phyloP scores from a whole-genome alignment of 768 basidiomycete species.

The Suillus paluster region DNA sequence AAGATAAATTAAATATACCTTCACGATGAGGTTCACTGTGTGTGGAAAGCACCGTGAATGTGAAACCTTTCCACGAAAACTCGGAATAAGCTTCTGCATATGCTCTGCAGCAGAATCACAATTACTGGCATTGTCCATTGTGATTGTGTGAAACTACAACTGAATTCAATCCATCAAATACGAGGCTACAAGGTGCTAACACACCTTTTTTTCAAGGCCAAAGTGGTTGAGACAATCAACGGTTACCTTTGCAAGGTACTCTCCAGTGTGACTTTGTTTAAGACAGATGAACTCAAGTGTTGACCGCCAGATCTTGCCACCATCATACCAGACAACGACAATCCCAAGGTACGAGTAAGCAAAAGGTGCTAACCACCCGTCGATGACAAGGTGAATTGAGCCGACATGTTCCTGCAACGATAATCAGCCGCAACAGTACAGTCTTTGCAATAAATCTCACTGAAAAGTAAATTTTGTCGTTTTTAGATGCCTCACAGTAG shows the following conservation, averaged over 20 bases:
- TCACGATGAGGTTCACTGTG: conserved; percentile 38
- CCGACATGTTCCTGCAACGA: conserved; percentile 13
- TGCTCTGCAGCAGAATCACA: conserved; percentile 30
- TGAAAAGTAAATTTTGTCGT: background rate
- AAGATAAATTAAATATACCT: conserved; percentile 21
- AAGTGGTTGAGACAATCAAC: conserved; percentile 32
- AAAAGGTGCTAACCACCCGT: conserved; percentile 41
- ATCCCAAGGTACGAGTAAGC: conserved; percentile 34
- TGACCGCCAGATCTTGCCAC: conserved; percentile 31
- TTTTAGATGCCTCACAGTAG: too few relatives aligned
- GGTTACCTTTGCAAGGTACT: conserved; percentile 31
- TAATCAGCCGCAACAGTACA: background rate
- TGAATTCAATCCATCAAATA: background rate
- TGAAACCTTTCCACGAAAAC: conserved; percentile 23
- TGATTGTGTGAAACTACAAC: conserved; percentile 29
- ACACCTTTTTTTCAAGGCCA: conserved; percentile 31
- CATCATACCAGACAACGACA: conserved; percentile 33
- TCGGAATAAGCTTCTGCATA: conserved; percentile 23
- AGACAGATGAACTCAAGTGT: conserved; percentile 41
- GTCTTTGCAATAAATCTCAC: background rate
- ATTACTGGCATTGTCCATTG: conserved; percentile 40
- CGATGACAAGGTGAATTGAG: conserved; percentile 35
- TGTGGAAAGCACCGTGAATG: conserved; percentile 35
- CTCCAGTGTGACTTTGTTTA: conserved; percentile 30
- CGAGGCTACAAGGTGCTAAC: conserved; percentile 7